Conservation (phyloP, 2,329 filamentous ascomycete genomes). For the Ceratocystis alfenasii region DNA sequence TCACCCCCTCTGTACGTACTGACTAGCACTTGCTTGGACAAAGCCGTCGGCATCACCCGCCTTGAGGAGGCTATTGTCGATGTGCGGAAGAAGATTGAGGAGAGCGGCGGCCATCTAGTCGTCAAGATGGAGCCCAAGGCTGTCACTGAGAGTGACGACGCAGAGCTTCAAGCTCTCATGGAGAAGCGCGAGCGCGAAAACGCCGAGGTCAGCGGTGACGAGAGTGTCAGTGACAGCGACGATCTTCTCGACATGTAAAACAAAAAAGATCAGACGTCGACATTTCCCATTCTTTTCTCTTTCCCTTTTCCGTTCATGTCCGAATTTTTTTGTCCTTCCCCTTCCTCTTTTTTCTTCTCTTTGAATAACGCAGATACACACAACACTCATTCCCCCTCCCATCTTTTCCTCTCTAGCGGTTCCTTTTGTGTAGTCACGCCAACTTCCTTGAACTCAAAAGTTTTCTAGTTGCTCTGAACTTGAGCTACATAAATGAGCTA, state of each 20-base stretch:
- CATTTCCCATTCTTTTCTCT: constrained; percentile 13
- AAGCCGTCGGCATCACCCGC: constrained; percentile 68
- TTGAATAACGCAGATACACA: not conserved
- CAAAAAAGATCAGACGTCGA: not conserved
- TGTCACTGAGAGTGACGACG: constrained; percentile 96
- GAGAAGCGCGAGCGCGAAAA: constrained; percentile 98
- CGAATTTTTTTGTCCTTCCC: not conserved
- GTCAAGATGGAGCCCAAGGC: constrained; percentile 99
- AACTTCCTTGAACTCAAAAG: constrained; percentile 2
- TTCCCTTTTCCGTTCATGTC: not conserved
- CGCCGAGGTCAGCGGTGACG: constrained; percentile 92
- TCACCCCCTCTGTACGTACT: constrained; percentile 93
- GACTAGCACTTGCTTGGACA: constrained; percentile 91
- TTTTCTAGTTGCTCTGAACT: not conserved
- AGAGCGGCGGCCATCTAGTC: constrained; percentile 63
- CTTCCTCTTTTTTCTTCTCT: not conserved
- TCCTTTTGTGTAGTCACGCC: constrained; percentile 1
- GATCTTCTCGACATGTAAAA: constrained; percentile 36
- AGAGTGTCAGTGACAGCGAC: constrained; percentile 90
- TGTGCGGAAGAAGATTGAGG: constrained; percentile 69
- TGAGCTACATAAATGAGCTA: not conserved
- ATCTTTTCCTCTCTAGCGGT: constrained; percentile 1
- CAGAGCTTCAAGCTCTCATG: constrained; percentile 93
- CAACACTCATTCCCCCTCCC: not conserved
- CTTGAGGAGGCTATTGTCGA: constrained; percentile 84